Percentiles rank a stretch among this genome's conserved stretches.
Evolutionary conservation across 2,329 filamentous ascomycete genomes (phyloP).

Genomic region (Thielaviopsis ethacetica): DNA sequence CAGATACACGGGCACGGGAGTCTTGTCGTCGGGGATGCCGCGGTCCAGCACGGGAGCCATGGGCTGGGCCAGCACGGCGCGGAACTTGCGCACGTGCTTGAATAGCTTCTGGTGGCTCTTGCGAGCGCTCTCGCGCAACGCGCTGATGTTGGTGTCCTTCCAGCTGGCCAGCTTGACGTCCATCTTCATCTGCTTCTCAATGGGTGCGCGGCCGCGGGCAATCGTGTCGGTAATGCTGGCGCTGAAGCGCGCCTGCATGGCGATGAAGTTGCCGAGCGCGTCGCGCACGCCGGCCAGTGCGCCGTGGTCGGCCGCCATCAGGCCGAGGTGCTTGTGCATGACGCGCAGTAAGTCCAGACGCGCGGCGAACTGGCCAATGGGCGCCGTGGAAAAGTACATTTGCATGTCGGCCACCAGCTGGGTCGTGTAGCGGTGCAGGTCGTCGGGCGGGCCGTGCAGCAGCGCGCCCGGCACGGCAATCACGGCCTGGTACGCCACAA

Average conservation of each 20-base stretch:
- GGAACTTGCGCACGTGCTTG: slow-evolving; percentile 79
- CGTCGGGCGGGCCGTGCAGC: slow-evolving; percentile 37
- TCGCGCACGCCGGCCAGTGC: slow-evolving; percentile 40
- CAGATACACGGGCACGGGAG: slow-evolving; percentile 12
- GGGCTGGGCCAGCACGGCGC: slow-evolving; percentile 59
- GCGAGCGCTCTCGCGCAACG: slow-evolving; percentile 73
- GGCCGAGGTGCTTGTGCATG: slow-evolving; percentile 46
- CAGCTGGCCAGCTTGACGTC: slow-evolving; percentile 88
- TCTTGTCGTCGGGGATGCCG: slow-evolving; percentile 37
- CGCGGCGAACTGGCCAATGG: slow-evolving; percentile 62
- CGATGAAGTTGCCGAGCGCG: slow-evolving; percentile 60
- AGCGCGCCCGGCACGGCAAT: slow-evolving; percentile 59
- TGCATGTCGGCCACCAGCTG: slow-evolving; percentile 62
- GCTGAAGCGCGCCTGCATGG: slow-evolving; percentile 58
- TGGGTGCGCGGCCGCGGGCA: slow-evolving; percentile 45
- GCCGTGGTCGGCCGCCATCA: slow-evolving; percentile 39
- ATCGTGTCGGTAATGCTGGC: slow-evolving; percentile 48
- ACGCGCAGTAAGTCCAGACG: slow-evolving; percentile 56
- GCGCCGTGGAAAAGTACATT: slow-evolving; percentile 61
- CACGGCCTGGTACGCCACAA: slow-evolving; percentile 81
- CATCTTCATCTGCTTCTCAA: slow-evolving; percentile 90
- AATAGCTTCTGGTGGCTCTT: slow-evolving; percentile 87
- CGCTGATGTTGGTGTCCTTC: slow-evolving; percentile 94
- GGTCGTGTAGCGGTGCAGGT: slow-evolving; percentile 43
- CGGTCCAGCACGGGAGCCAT: slow-evolving; percentile 47